Conservation (phyloP, 768 basidiomycete species). For the Roridomyces roridus region DNA sequence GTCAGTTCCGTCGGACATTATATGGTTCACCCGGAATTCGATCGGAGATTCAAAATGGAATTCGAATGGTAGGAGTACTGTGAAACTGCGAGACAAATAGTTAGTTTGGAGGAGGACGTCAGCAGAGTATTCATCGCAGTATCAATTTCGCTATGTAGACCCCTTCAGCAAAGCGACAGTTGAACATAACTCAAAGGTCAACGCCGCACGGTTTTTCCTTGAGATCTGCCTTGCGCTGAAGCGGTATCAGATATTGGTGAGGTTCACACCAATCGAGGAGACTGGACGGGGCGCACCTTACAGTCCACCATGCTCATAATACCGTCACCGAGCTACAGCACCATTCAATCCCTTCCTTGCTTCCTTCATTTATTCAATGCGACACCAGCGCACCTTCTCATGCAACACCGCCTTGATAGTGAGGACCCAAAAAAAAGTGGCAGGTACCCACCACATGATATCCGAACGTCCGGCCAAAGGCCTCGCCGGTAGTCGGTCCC, state of each 20-base stretch:
- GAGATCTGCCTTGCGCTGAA: conserved; percentile 74
- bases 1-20: too few species aligned
- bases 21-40: too few species aligned
- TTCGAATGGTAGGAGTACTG: too few species aligned
- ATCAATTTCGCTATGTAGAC: conserved; percentile 19
- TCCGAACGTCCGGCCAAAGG: conserved; percentile 48
- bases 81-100: too few species aligned
- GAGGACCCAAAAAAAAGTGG: too few species aligned
- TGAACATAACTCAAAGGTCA: conserved; percentile 72
- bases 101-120: too few species aligned
- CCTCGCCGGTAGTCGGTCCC: conserved; percentile 41
- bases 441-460: conserved; percentile 34
- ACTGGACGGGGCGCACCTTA: conserved; percentile 39
- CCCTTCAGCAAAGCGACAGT: background rate
- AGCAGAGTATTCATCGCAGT: too few species aligned
- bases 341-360: too few species aligned
- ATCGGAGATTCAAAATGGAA: too few species aligned
- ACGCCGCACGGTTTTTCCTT: conserved; percentile 82
- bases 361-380: too few species aligned
- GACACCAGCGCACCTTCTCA: conserved; percentile 74
- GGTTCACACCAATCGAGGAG: background rate
- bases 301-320: conserved; percentile 93
- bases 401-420: conserved; percentile 86
- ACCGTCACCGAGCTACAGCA: conserved; percentile 76
- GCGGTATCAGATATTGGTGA: too few species aligned